These are phyloP conservation scores for Lepidopterella palustris DNA, from an alignment of 495 filamentous ascomycete species.

Conservation along the genomic window DNA sequence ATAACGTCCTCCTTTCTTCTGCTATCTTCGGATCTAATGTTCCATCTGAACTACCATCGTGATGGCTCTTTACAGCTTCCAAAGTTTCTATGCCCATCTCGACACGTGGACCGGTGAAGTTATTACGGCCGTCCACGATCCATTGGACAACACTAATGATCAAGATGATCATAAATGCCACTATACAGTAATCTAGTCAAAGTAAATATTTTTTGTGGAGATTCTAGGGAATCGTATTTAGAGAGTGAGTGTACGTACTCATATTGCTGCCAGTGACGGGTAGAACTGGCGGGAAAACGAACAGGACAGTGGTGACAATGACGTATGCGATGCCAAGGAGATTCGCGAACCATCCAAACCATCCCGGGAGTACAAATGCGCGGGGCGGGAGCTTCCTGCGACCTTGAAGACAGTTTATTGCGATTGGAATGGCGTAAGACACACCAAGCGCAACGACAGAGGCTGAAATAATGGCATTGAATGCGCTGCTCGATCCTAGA, in stretches of 20 bases:
- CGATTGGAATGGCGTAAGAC: conserved; percentile 65
- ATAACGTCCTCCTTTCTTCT: neutral
- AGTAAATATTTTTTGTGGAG: neutral
- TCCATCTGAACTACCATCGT: neutral
- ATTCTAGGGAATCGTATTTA: conserved; percentile 21
- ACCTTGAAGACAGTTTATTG: conserved; percentile 59
- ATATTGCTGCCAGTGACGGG: conserved; percentile 64
- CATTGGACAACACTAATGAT: conserved; percentile 60
- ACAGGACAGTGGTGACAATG: conserved; percentile 63
- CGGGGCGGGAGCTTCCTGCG: conserved; percentile 58
- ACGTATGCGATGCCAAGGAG: conserved; percentile 60
- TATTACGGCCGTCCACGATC: conserved; percentile 66
- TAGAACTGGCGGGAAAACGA: conserved; percentile 65
- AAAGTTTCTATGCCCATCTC: conserved; percentile 32
- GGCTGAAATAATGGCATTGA: conserved; percentile 64
- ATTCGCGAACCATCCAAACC: conserved; percentile 58
- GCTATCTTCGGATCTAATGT: neutral
- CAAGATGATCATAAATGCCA: conserved; percentile 61
- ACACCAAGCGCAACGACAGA: conserved; percentile 66
- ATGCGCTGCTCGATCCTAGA: conserved; percentile 61
- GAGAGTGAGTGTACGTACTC: conserved; percentile 45
- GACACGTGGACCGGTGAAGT: conserved; percentile 57
- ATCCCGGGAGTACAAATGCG: conserved; percentile 52
- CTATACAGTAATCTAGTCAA: conserved; percentile 51
- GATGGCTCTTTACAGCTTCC: conserved; percentile 12